Base-by-base conservation (phyloP, 176 grass and related monocot species). In the Zoysia japonica region DNA sequence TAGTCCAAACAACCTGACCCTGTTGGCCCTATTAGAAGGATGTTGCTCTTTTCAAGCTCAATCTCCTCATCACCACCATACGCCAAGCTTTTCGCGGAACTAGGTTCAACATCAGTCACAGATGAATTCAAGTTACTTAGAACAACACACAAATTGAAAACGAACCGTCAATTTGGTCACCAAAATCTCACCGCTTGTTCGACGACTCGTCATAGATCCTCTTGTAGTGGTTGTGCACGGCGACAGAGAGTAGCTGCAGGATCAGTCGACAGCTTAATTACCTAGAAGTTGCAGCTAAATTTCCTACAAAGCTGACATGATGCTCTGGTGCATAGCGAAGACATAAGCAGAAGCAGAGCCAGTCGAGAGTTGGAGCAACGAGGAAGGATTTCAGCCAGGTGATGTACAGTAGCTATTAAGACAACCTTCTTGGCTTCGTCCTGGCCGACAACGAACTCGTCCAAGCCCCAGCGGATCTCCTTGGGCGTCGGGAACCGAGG, bases 211-310 rank as follows among this genome's bases (percentile, higher is more conserved):
- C 80, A 66, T 85, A 87, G 65, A 89, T 82, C 77, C 90, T 84
- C 65, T 89, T 93, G 77, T 89, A 93, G 84, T 93, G 90, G 67
- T 93, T 93, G 84, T 93, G 85, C 44, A 89, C 90, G 14, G 84
- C 87, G 12, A 93, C 90, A 53, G 84, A 89, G 13, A 93, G 84
- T 46, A 93, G 87, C 87, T 93, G 84, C 80, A 81, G 35, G 61
- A 43, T 6, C 74, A 82, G 12, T 7, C 40, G 11, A 43, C 7
- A 51, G 13, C 43, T 88, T 64, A 80, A 42, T 54, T 9, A 42
- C 15, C 38, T 35, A 67, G 12, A 45, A 3, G 28, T 38, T 39
- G 5, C 2, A 59, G 62, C 65, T 61, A 38, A 45, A 71, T 5
- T 52, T 13, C 35, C 37, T 37, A 19, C 35, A 39, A 44, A 61